A percentile compares a stretch with the other conserved stretches of the same genome.
Conservation (phyloP, 148 eudicot species). For the Nepenthes gracilis region DNA sequence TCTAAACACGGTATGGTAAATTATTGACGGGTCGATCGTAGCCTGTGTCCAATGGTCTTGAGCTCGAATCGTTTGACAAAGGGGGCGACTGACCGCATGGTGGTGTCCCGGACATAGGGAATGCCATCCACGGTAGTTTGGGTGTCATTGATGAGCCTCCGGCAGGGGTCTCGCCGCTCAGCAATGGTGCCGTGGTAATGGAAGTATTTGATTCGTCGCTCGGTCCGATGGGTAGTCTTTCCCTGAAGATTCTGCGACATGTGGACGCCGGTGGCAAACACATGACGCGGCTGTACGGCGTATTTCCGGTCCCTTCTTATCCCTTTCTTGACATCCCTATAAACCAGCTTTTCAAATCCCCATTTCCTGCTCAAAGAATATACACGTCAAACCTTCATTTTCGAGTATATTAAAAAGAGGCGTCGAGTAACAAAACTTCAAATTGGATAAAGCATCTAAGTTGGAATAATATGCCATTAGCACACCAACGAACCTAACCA, state of each 20-base stretch:
- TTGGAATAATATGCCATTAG: neutral
- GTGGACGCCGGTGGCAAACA: slow-evolving; percentile 79
- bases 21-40: slow-evolving; percentile 42
- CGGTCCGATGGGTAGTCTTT: slow-evolving; percentile 33
- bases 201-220: slow-evolving; percentile 43
- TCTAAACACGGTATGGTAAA: neutral
- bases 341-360: slow-evolving; percentile 89
- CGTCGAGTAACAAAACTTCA: too few relatives aligned
- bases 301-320: slow-evolving; percentile 66
- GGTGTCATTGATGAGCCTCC: slow-evolving; percentile 29
- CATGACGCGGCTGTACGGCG: slow-evolving; percentile 62
- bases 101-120: slow-evolving; percentile 42
- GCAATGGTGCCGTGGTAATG: slow-evolving; percentile 76
- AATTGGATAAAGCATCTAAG: neutral
- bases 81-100: slow-evolving; percentile 35
- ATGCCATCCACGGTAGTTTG: slow-evolving; percentile 19
- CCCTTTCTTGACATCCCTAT: slow-evolving; percentile 42
- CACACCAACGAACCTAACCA: too few relatives aligned
- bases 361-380: slow-evolving; percentile 33
- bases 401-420: too few relatives aligned
- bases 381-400: neutral
- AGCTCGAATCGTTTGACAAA: slow-evolving; percentile 54
- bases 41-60: slow-evolving; percentile 37
- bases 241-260: slow-evolving; percentile 53
- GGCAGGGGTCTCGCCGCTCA: slow-evolving; percentile 47